Evolutionary conservation across 768 basidiomycete genomes (phyloP).

Genomic region (Boletus huronensis): DNA sequence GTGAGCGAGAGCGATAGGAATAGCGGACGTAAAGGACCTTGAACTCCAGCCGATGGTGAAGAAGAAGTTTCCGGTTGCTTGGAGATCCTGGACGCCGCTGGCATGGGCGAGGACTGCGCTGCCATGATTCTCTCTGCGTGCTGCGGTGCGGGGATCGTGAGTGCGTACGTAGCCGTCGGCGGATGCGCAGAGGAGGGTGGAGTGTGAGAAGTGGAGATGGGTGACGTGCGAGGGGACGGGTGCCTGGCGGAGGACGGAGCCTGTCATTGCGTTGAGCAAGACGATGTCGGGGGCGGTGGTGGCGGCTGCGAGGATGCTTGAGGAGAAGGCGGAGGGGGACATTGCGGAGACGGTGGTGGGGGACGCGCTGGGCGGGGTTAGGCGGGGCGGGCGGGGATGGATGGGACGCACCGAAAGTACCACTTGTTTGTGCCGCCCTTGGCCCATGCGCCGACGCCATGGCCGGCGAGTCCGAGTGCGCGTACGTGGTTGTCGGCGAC

Average conservation of each 20-base stretch:
- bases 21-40: conserved; percentile 53
- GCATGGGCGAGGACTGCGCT: conserved; percentile 72
- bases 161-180: conserved; percentile 71
- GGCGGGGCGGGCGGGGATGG: background rate
- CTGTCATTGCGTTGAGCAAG: conserved; percentile 72
- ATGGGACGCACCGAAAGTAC: conserved; percentile 58
- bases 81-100: conserved; percentile 78
- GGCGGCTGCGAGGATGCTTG: conserved; percentile 57
- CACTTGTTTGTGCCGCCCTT: conserved; percentile 87
- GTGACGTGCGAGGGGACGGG: conserved; percentile 55
- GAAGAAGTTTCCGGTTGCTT: conserved; percentile 72
- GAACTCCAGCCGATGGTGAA: conserved; percentile 87
- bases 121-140: conserved; percentile 48
- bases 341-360: conserved; percentile 36
- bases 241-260: conserved; percentile 56
- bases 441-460: conserved; percentile 74
- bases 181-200: conserved; percentile 62
- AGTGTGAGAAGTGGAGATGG: conserved; percentile 64
- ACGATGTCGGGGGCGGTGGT: conserved; percentile 58
- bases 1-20: conserved; percentile 8
- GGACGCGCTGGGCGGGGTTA: conserved; percentile 31
- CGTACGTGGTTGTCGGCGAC: conserved; percentile 79
- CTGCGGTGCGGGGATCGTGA: conserved; percentile 64
- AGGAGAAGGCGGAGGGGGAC: conserved; percentile 48
- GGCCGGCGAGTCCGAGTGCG: conserved; percentile 54